A percentile compares a stretch with the other conserved stretches of the same genome.
These are phyloP conservation scores for Chenopodium album DNA, from an alignment of 148 eudicot genomes.

Conservation along the genomic window DNA sequence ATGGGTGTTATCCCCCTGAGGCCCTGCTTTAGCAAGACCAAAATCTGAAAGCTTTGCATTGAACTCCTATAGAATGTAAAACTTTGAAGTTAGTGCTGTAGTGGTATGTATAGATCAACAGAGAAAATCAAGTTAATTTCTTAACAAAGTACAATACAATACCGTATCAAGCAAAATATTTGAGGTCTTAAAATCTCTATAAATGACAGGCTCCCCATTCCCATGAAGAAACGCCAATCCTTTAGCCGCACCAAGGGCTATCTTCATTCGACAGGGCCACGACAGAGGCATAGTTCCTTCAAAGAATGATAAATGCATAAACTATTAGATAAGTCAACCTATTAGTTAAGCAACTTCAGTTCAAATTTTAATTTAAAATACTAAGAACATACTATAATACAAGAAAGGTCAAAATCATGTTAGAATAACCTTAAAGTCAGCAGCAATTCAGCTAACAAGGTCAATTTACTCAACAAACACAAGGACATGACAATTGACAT, in stretches of 20 bases:
- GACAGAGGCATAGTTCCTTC: constrained; percentile 93
- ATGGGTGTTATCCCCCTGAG: constrained; percentile 94
- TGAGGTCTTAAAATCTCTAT: constrained; percentile 93
- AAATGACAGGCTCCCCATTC: constrained; percentile 79
- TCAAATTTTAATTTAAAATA: background rate
- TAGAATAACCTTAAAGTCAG: constrained; percentile 7
- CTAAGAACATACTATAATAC: background rate
- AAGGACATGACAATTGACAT: constrained; percentile 3
- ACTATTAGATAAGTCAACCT: constrained; percentile 15
- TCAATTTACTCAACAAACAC: constrained; percentile 5
- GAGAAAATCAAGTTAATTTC: background rate
- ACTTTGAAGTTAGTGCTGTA: background rate
- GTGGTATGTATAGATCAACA: background rate
- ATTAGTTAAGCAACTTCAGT: constrained; percentile 1
- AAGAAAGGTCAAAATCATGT: background rate
- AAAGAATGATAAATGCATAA: constrained; percentile 13
- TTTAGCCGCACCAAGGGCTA: constrained; percentile 92
- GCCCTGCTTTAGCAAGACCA: constrained; percentile 97
- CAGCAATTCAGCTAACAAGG: constrained; percentile 4
- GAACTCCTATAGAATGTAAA: constrained; percentile 57
- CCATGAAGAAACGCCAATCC: constrained; percentile 91
- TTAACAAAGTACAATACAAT: constrained; percentile 11
- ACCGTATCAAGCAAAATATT: constrained; percentile 92
- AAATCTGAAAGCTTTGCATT: constrained; percentile 96
- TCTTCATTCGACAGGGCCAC: constrained; percentile 88